Evolutionary conservation across 2,329 filamentous ascomycete species (phyloP).

Genomic region (Paramyrothecium sp.): DNA sequence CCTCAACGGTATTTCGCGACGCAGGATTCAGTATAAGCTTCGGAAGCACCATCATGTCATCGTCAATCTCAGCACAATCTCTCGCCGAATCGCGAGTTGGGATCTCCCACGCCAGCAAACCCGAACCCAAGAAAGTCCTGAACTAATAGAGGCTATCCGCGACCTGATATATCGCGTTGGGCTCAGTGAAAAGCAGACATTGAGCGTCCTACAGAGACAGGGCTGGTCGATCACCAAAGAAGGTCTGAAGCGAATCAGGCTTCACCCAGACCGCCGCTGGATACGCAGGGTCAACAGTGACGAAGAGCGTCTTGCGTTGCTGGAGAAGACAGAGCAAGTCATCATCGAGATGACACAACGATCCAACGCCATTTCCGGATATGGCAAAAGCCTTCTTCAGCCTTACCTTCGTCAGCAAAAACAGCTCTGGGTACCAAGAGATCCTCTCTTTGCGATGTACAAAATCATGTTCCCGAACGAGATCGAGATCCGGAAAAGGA

Average conservation of each 20-base stretch:
- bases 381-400: too few species aligned
- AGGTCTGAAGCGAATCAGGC: too few species aligned
- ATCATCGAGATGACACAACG: constrained; percentile 8
- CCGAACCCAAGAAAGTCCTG: constrained; percentile 5
- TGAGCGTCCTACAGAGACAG: too few species aligned
- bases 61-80: constrained; percentile 2
- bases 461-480: too few species aligned
- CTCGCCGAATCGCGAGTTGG: constrained; percentile 2
- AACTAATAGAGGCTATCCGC: constrained; percentile 6
- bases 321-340: constrained; percentile 7
- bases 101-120: constrained; percentile 5
- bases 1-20: constrained; percentile 4
- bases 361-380: too few species aligned
- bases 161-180: constrained; percentile 5
- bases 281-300: constrained; percentile 1
- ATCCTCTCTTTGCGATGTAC: too few species aligned
- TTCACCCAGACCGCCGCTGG: too few species aligned
- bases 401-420: too few species aligned
- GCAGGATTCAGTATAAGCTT: constrained; percentile 7
- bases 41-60: constrained; percentile 3
- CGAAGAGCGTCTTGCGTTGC: constrained; percentile 4
- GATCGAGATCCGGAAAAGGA: too few species aligned
- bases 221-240: too few species aligned
- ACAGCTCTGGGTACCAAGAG: too few species aligned
- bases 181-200: too few species aligned